phyloP scores from a whole-genome alignment of 257 asterid species.

The Haberlea rhodopensis region DNA sequence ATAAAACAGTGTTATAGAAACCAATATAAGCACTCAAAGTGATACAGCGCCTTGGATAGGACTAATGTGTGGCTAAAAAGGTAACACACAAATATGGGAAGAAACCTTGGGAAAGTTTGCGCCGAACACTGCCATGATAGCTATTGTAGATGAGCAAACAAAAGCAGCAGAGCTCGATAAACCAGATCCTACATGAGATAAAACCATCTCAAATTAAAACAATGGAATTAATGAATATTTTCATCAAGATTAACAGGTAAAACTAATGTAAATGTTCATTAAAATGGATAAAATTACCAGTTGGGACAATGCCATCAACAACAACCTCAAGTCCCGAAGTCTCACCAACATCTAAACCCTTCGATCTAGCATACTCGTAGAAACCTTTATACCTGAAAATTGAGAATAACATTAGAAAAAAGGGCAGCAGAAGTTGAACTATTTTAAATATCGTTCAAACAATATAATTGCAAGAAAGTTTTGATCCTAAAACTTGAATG shows the following conservation, averaged over 20 bases:
- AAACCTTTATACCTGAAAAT: conserved; percentile 82
- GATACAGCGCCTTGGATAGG: conserved; percentile 3
- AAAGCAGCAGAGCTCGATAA: conserved; percentile 98
- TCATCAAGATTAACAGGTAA: neutral
- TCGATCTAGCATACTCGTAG: conserved; percentile 68
- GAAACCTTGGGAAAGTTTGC: conserved; percentile 64
- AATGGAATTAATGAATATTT: neutral
- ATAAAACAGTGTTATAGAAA: neutral
- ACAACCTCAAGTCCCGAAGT: conserved; percentile 77
- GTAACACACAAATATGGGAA: neutral
- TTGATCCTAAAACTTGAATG: neutral
- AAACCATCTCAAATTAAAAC: neutral
- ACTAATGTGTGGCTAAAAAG: neutral
- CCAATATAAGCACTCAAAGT: neutral
- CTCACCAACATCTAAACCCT: conserved; percentile 58
- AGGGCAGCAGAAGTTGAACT: neutral
- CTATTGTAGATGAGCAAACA: conserved; percentile 93
- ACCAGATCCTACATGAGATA: conserved; percentile 71
- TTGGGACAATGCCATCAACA: conserved; percentile 89
- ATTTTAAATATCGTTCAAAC: neutral
- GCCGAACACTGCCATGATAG: conserved; percentile 81
- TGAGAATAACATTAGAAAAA: neutral
- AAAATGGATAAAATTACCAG: conserved; percentile 46
- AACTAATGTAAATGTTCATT: neutral
- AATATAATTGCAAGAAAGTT: too few relatives aligned